Base-by-base conservation (phyloP, 352 stramenopile species). In the Aphanomyces astaci region DNA sequence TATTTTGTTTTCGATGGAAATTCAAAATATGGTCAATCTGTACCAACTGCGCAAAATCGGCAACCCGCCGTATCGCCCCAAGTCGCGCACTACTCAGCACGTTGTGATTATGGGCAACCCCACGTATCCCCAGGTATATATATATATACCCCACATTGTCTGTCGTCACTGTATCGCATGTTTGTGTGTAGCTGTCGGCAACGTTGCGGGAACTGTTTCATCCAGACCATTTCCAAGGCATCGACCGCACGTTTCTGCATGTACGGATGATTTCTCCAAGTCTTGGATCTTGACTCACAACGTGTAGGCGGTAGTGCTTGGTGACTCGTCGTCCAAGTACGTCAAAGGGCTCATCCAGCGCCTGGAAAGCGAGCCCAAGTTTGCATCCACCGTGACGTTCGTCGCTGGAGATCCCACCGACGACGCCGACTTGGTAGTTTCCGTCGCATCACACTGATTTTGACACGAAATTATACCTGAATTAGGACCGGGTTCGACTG, bases 141-240 rank as follows among this genome's bases (percentile, higher is more conserved):
- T 7, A 43, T 43, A 15, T n/a, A n/a, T n/a, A n/a, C n/a, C n/a
- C n/a, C n/a, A n/a, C n/a, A n/a, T n/a, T n/a, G n/a, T n/a, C n/a
- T n/a, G n/a, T n/a, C n/a, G n/a, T n/a, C n/a, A n/a, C n/a, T n/a
- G n/a, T n/a, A n/a, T n/a, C n/a, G n/a, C n/a, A n/a, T n/a, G n/a
- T n/a, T n/a, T n/a, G n/a, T n/a, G n/a, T 53, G 30, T 73, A 30
- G 71, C 80, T 91, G 57, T 91, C 78, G 3, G 79, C 86, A 1
- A 94, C 91, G 64, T 65, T 96, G 17, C 77, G 82, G 25, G 88
- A 96, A 64, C 77, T 96, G n/a, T 94, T 96, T 27, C 88, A 96
- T 52, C 82, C 86, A 57, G 88, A 96, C 68, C 88, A 96, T 64
- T 66, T 66, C 13, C 72, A 76, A 30, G 59, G 49, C 64, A 32